Evolutionary conservation across 139 green algal species (phyloP).

Genomic region (Coelastrella sp.): DNA sequence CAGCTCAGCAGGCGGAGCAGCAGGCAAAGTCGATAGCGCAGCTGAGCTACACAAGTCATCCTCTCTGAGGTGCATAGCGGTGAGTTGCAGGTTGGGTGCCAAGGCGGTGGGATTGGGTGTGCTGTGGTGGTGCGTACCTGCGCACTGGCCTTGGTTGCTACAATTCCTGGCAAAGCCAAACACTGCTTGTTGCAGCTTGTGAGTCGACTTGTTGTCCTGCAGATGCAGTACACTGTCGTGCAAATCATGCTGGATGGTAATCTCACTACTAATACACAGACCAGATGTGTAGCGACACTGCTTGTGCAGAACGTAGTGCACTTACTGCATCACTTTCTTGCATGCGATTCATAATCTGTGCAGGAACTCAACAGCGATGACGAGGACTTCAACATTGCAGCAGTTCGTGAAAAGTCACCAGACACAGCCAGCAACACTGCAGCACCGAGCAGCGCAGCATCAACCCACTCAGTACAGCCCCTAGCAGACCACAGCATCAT

Average conservation of each 20-base stretch:
- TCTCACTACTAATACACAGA: background rate
- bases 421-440: background rate
- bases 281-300: background rate
- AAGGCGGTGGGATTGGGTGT: background rate
- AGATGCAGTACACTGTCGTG: background rate
- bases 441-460: conserved; percentile 17
- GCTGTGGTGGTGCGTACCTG: background rate
- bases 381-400: conserved; percentile 11
- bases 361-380: conserved; percentile 40
- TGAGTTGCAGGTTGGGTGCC: background rate
- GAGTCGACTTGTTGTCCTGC: background rate
- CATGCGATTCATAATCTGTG: background rate
- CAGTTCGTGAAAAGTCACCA: background rate
- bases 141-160: no score
- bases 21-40: conserved; percentile 14
- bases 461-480: background rate
- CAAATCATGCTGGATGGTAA: background rate
- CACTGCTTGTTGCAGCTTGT: no score
- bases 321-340: conserved; percentile 1
- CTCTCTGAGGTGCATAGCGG: conserved; percentile 19
- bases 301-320: no score
- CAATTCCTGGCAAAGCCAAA: no score
- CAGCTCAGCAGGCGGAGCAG: background rate
- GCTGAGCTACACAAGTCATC: conserved; percentile 23
- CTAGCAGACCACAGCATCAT: conserved; percentile 34